Conservation (phyloP, 2,329 filamentous ascomycete genomes). For the Hysterium pulicare region DNA sequence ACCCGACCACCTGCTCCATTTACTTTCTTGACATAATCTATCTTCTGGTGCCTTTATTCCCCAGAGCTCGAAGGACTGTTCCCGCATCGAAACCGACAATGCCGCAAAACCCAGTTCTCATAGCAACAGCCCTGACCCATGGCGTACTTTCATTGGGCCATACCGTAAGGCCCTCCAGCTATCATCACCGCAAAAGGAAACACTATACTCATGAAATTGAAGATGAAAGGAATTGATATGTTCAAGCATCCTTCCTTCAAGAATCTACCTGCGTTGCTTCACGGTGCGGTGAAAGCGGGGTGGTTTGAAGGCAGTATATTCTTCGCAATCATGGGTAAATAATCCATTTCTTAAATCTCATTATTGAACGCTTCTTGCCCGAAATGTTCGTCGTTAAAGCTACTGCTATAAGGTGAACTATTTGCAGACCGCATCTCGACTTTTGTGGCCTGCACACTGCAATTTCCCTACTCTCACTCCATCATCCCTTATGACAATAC, state of each 20-base stretch:
- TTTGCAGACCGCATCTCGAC: neutral
- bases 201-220: neutral
- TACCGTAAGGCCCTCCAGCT: conserved; percentile 20
- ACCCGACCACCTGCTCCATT: no score
- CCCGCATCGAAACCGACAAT: no score
- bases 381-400: no score
- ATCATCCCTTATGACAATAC: neutral
- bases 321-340: conserved; percentile 30
- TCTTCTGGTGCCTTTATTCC: no score
- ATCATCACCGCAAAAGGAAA: neutral
- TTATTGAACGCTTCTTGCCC: no score
- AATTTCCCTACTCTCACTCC: neutral
- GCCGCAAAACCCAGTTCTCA: conserved; percentile 22
- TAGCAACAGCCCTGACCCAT: conserved; percentile 24
- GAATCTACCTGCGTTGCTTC: conserved; percentile 23
- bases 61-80: no score
- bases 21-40: no score
- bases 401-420: no score
- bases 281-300: conserved; percentile 28
- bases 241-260: conserved; percentile 33
- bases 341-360: neutral
- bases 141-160: conserved; percentile 31
- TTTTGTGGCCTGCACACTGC: neutral
- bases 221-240: conserved; percentile 33
- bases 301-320: conserved; percentile 38